Evolutionary conservation across 345 rosid species (phyloP).

Genomic region (Clausena lansium): DNA sequence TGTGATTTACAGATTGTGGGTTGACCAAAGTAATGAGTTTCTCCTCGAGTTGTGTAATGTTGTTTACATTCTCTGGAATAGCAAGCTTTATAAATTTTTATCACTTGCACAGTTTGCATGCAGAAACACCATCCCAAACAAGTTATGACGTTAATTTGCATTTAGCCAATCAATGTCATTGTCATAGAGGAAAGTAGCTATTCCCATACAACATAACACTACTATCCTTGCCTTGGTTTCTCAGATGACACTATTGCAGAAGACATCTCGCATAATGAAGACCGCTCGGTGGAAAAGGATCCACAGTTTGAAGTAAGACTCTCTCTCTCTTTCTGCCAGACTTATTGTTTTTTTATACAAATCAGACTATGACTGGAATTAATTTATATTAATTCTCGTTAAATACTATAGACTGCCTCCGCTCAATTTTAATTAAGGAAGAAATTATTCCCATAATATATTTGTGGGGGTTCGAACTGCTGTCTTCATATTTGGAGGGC

Average conservation of each 20-base stretch:
- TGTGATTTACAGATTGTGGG: background rate
- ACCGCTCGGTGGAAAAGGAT: background rate
- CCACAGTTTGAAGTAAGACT: background rate
- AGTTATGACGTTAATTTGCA: background rate
- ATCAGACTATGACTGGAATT: too few species aligned
- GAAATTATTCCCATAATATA: too few species aligned
- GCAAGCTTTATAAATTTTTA: background rate
- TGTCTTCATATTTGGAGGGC: too few species aligned
- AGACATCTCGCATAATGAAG: background rate
- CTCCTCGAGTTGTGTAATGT: background rate
- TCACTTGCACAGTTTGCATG: background rate
- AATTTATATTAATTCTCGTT: too few species aligned
- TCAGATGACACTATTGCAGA: conserved; percentile 2
- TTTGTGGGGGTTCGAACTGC: too few species aligned
- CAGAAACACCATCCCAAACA: background rate
- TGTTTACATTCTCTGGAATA: background rate
- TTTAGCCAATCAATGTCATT: background rate
- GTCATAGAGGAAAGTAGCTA: background rate
- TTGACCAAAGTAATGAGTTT: background rate
- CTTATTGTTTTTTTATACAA: too few species aligned
- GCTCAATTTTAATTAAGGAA: too few species aligned
- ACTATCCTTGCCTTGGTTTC: background rate
- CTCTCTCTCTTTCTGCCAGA: background rate
- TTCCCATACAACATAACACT: background rate
- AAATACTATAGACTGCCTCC: too few species aligned